Percentiles rank a stretch among this genome's conserved stretches.
phyloP scores from a whole-genome alignment of 2,329 filamentous ascomycete species.

The Xylariaceae sp. region DNA sequence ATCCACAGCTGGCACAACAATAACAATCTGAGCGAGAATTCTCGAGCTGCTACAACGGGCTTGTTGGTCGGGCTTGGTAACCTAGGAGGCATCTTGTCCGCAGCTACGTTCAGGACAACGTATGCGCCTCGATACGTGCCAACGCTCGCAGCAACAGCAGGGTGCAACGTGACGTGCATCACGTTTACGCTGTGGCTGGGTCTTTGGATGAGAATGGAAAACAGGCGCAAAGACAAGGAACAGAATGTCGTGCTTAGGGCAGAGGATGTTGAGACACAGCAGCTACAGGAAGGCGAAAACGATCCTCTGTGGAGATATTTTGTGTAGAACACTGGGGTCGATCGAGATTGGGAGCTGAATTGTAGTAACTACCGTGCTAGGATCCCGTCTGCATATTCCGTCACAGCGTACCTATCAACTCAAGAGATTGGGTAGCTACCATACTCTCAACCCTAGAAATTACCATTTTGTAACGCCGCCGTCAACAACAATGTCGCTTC shows the following conservation, averaged over 20 bases:
- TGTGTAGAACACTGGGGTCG: too few species aligned
- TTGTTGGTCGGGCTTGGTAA: slow-evolving; percentile 45
- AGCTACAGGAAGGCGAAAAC: not conserved
- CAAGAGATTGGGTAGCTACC: too few species aligned
- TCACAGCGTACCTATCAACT: too few species aligned
- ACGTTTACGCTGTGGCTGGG: not conserved
- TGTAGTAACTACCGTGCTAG: too few species aligned
- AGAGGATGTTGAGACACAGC: not conserved
- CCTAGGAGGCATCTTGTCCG: not conserved
- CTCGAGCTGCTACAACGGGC: slow-evolving; percentile 42
- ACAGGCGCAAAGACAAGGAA: not conserved
- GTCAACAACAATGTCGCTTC: too few species aligned
- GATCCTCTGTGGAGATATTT: not conserved
- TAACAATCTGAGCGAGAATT: slow-evolving; percentile 47
- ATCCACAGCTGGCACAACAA: slow-evolving; percentile 49
- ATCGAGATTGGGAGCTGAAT: too few species aligned
- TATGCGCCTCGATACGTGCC: not conserved
- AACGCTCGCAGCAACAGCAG: not conserved
- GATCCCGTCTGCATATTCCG: too few species aligned
- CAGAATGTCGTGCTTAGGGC: not conserved
- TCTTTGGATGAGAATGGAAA: not conserved
- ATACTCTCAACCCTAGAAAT: too few species aligned
- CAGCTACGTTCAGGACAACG: not conserved
- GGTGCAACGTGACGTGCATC: not conserved
- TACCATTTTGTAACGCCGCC: too few species aligned